A percentile compares a stretch with the other conserved stretches of the same genome.
phyloP scores from a whole-genome alignment of 2,329 filamentous ascomycete genomes.

The Aspergillus clavatus region DNA sequence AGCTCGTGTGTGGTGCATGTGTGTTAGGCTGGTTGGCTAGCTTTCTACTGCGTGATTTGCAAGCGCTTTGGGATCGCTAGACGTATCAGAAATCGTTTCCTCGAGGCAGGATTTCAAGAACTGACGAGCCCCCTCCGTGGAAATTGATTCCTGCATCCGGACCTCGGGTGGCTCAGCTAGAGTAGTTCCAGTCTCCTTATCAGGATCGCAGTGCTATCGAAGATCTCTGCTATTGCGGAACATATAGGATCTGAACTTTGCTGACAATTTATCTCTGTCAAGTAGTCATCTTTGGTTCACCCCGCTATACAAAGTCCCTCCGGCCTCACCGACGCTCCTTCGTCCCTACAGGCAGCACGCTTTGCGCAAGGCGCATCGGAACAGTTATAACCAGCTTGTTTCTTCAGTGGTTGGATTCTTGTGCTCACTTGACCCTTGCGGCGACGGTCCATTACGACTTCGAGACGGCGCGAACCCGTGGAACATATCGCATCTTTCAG shows the following conservation, averaged over 20 bases:
- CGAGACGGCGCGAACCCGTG: not conserved
- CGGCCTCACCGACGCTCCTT: not conserved
- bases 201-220: not conserved
- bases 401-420: not conserved
- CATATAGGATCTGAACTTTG: not conserved
- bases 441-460: not conserved
- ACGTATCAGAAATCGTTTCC: not conserved
- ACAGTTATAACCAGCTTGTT: not conserved
- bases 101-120: not conserved
- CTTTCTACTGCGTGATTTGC: not conserved
- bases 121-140: not conserved
- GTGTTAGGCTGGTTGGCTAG: not conserved
- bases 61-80: not conserved
- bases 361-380: not conserved
- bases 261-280: not conserved
- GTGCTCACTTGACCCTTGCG: not conserved
- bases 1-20: not conserved
- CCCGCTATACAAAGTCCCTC: not conserved
- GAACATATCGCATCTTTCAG: not conserved
- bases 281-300: not conserved
- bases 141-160: not conserved
- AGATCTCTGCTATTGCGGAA: too few species aligned
- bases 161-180: not conserved
- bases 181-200: not conserved
- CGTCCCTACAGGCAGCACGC: not conserved